phyloP scores from a whole-genome alignment of 805 yeast species.

The Metschnikowia kunwiensis region DNA sequence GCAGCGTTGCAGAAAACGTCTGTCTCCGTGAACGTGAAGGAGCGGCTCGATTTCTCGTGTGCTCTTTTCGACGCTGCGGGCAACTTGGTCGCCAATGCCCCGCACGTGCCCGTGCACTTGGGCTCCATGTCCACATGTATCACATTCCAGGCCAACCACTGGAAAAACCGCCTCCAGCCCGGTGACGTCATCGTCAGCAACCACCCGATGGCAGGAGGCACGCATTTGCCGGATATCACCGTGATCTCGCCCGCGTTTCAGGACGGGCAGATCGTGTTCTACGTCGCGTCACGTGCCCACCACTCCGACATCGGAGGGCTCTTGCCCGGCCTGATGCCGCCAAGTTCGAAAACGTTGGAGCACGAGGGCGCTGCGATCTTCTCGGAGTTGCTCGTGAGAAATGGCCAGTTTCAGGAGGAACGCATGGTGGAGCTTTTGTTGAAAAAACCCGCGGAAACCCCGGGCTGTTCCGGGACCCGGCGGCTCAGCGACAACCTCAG shows the following conservation, averaged over 20 bases:
- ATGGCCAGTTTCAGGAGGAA: constrained; percentile 74
- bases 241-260: constrained; percentile 86
- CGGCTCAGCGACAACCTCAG: constrained; percentile 79
- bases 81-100: constrained; percentile 46
- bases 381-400: constrained; percentile 65
- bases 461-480: constrained; percentile 90
- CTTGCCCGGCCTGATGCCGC: constrained; percentile 93
- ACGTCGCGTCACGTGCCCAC: constrained; percentile 92
- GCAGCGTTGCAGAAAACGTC: constrained; percentile 44
- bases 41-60: constrained; percentile 45
- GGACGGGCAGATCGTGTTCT: constrained; percentile 54
- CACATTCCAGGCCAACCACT: constrained; percentile 37
- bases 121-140: constrained; percentile 50
- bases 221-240: constrained; percentile 59
- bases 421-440: constrained; percentile 59
- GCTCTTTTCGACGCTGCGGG: constrained; percentile 42
- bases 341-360: constrained; percentile 76
- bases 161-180: constrained; percentile 38
- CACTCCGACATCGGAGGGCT: constrained; percentile 96
- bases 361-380: constrained; percentile 91
- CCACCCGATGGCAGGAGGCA: constrained; percentile 44
- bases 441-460: constrained; percentile 71
- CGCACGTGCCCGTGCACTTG: constrained; percentile 44
- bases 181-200: constrained; percentile 45
- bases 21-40: constrained; percentile 45